phyloP scores from a whole-genome alignment of 208 protist species.

The Acanthamoeba culbertsoni region DNA sequence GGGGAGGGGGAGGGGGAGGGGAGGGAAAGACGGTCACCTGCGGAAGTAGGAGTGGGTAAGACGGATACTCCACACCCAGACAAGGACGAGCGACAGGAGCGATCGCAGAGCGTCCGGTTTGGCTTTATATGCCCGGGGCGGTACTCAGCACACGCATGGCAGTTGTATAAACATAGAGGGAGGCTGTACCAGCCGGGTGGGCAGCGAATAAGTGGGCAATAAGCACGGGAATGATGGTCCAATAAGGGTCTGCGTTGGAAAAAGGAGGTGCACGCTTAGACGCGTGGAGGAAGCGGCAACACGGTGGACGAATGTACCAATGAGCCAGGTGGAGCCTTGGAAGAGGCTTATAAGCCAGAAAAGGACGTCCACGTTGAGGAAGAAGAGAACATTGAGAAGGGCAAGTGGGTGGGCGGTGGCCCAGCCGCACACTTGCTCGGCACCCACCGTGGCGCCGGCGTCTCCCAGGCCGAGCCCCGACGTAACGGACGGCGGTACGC shows the following conservation, averaged over 20 bases:
- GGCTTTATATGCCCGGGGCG: neutral
- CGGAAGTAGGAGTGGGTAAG: constrained; percentile 62
- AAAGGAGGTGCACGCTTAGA: too few species aligned
- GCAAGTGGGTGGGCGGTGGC: neutral
- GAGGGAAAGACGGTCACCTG: neutral
- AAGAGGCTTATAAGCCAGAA: constrained; percentile 58
- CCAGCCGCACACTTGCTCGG: neutral
- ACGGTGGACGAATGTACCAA: too few species aligned
- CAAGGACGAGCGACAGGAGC: neutral
- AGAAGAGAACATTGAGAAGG: constrained; percentile 55
- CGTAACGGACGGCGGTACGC: neutral
- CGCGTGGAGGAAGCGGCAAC: too few species aligned
- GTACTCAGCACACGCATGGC: neutral
- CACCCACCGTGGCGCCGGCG: neutral
- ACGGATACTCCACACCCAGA: constrained; percentile 46
- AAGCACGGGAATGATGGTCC: constrained; percentile 49
- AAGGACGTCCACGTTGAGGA: constrained; percentile 47
- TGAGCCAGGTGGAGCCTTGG: constrained; percentile 57
- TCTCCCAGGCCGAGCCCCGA: neutral
- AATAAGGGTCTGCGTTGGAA: too few species aligned
- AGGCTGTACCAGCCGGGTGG: neutral
- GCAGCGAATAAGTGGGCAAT: constrained; percentile 24
- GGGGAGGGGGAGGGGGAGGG: neutral
- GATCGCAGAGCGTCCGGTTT: neutral
- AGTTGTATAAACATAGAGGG: neutral